These are phyloP conservation scores for Orbilia quercus DNA, from an alignment of 2,329 filamentous ascomycete genomes.

Conservation along the genomic window DNA sequence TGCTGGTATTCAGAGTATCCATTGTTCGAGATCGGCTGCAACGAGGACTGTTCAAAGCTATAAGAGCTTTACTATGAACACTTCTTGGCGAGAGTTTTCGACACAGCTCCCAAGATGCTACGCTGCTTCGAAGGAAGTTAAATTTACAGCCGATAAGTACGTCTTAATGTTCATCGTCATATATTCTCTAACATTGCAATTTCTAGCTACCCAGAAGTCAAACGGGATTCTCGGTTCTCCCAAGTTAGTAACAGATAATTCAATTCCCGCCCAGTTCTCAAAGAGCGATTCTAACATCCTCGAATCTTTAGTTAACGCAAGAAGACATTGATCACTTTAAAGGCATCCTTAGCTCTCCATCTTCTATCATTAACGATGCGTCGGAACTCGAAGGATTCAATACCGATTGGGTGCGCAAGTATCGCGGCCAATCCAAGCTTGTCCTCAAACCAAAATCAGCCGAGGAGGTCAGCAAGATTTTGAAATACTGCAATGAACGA, in stretches of 20 bases:
- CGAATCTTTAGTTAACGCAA: constrained; percentile 69
- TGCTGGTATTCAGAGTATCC: neutral
- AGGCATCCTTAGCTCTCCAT: constrained; percentile 79
- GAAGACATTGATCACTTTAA: constrained; percentile 88
- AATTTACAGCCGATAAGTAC: constrained; percentile 83
- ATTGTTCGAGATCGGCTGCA: constrained; percentile 6
- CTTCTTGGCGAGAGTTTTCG: constrained; percentile 11
- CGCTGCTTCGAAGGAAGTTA: constrained; percentile 65
- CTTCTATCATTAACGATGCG: constrained; percentile 78
- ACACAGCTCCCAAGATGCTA: constrained; percentile 20
- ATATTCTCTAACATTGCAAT: neutral
- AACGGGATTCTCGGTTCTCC: constrained; percentile 80
- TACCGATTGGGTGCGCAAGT: constrained; percentile 99
- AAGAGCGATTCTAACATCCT: no score
- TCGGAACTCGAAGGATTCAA: constrained; percentile 89
- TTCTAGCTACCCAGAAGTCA: constrained; percentile 77
- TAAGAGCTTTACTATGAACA: neutral
- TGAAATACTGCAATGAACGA: constrained; percentile 95
- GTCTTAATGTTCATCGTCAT: constrained; percentile 32
- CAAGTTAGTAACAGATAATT: constrained; percentile 61
- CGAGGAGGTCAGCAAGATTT: constrained; percentile 87
- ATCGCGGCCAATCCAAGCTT: constrained; percentile 86
- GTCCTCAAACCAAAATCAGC: constrained; percentile 87
- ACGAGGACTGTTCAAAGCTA: constrained; percentile 1
- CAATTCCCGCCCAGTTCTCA: no score